Evolutionary conservation across 2,329 filamentous ascomycete species (phyloP).

Genomic region (Exophiala sideris): DNA sequence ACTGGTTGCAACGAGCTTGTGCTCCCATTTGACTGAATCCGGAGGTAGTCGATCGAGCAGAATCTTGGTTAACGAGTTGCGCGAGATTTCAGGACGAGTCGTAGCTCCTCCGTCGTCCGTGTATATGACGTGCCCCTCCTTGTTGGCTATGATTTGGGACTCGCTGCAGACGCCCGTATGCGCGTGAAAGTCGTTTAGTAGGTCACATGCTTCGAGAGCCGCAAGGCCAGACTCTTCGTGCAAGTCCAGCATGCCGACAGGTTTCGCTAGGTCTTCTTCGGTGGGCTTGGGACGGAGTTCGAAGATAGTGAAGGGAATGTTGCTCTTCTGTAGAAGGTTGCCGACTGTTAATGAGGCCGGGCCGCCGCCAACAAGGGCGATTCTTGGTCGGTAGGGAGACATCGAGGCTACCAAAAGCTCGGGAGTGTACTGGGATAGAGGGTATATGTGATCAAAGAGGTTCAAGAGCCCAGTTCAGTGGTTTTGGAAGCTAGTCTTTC

Average conservation of each 20-base stretch:
- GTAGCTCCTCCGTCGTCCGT: slow-evolving; percentile 18
- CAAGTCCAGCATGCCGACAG: slow-evolving; percentile 31
- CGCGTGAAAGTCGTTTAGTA: slow-evolving; percentile 30
- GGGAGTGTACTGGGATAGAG: too few species aligned
- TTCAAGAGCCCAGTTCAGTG: too few species aligned
- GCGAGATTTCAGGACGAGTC: slow-evolving; percentile 32
- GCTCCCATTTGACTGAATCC: slow-evolving; percentile 28
- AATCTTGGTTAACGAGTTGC: slow-evolving; percentile 27
- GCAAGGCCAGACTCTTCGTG: slow-evolving; percentile 31
- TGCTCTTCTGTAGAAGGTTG: slow-evolving; percentile 25
- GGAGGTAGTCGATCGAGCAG: slow-evolving; percentile 29
- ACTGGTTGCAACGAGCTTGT: slow-evolving; percentile 24
- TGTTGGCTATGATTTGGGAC: slow-evolving; percentile 18
- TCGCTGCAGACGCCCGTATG: slow-evolving; percentile 30
- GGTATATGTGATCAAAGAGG: too few species aligned
- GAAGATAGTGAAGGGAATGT: slow-evolving; percentile 29
- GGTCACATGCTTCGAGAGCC: slow-evolving; percentile 28
- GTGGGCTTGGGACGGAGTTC: slow-evolving; percentile 34
- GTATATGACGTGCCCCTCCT: slow-evolving; percentile 20
- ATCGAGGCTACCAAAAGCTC: background rate
- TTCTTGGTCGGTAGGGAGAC: slow-evolving; percentile 25
- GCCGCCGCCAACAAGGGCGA: slow-evolving; percentile 40
- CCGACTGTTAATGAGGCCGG: slow-evolving; percentile 34
- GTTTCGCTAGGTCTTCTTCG: slow-evolving; percentile 16
- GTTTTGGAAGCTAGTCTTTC: too few species aligned